A percentile compares a stretch with the other conserved stretches of the same genome.
phyloP scores from a whole-genome alignment of 805 yeast genomes.

The Lipomyces lipofer region DNA sequence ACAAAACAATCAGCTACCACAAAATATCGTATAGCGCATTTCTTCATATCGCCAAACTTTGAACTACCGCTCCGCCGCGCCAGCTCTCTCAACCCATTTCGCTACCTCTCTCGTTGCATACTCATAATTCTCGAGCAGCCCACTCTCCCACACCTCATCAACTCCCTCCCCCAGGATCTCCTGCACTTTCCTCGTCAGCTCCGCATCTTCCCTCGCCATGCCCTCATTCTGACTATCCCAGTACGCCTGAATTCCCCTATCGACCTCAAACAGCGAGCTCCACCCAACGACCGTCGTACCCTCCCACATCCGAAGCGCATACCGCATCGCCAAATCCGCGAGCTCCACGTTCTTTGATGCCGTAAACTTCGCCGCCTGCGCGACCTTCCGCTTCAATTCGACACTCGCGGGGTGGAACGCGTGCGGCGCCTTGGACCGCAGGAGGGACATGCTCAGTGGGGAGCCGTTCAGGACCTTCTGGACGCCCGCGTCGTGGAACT shows the following conservation, averaged over 20 bases:
- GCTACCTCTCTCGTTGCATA: too few relatives aligned
- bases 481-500: slow-evolving; percentile 59
- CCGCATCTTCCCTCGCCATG: slow-evolving; percentile 47
- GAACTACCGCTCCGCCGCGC: too few relatives aligned
- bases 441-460: slow-evolving; percentile 82
- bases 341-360: slow-evolving; percentile 58
- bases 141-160: slow-evolving; percentile 67
- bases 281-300: slow-evolving; percentile 80
- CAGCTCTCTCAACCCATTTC: too few relatives aligned
- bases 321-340: slow-evolving; percentile 80
- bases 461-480: slow-evolving; percentile 73
- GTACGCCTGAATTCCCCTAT: slow-evolving; percentile 60
- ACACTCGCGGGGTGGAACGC: slow-evolving; percentile 77
- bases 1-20: not conserved
- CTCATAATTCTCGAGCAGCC: slow-evolving; percentile 38
- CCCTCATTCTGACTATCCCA: slow-evolving; percentile 47
- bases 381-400: slow-evolving; percentile 51
- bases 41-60: too few relatives aligned
- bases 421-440: slow-evolving; percentile 66
- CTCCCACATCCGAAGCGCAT: slow-evolving; percentile 64
- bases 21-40: not conserved
- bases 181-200: slow-evolving; percentile 48
- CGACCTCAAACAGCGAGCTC: slow-evolving; percentile 61
- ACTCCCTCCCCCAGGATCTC: slow-evolving; percentile 51
- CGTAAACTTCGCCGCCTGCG: slow-evolving; percentile 49